Evolutionary conservation across 2,329 filamentous ascomycete genomes (phyloP), one percentile per base, ranked within the genome.

Genomic region (Tympanopsis confertula): DNA sequence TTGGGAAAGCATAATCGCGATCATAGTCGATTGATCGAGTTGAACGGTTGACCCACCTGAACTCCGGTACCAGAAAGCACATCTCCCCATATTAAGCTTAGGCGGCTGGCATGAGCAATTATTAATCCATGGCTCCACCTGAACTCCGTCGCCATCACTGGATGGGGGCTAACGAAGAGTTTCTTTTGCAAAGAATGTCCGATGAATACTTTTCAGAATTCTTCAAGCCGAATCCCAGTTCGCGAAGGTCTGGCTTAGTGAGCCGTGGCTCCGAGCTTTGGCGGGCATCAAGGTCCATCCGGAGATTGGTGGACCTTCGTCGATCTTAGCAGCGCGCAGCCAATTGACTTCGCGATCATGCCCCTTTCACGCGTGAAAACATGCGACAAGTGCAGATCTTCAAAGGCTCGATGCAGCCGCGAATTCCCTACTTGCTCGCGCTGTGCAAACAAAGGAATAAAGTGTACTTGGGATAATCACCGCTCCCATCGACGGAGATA

Each of bases 351-450:
- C 28, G 10, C 19, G 35, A 12, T 36, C 19, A 51, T 51, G 49
- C 49, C 47, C 3, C 42, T 51, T 13, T 46, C 49, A 4, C 42
- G 47, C 28, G 44, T 45, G 33, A 53, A 49, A 36, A 44, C 51
- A 1, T 53, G 51, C 40, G 17, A 38, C 20, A 41, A 39, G 17
- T 53, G 50, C 38, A 43, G 50, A n/a, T 14, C 35, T 13, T 48
- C 49, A 12, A 53, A 52, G 35, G 38, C 49, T 5, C 46, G 45
- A 33, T 53, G 50, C 35, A 49, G 43, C 10, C 48, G 50, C 12
- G 47, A 44, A n/a, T n/a, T n/a, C 10, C 35, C 19, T 1, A 38
- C 43, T 2, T 53, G 50, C 32, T 39, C 39, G 5, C 45, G 50
- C 19, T 51, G 48, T 28, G 37, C 35, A 4, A 42, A 44, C 5